Evolutionary conservation across 1,284 basidiomycete species (phyloP), one percentile per base, ranked within the genome.

Genomic region (Sporisorium graminicola): DNA sequence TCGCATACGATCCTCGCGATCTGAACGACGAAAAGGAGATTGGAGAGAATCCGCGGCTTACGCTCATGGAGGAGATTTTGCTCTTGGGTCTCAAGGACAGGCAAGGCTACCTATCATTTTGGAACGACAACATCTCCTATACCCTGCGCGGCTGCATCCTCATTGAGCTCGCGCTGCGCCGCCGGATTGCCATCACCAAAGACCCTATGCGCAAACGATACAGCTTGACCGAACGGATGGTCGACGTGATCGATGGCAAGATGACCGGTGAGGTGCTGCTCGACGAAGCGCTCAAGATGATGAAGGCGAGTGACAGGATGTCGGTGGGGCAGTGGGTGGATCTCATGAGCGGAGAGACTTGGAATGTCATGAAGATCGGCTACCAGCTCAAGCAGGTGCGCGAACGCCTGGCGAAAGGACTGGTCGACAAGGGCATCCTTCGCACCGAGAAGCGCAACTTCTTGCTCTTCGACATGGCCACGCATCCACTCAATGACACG

Each of bases 1-100:
- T 99, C 81, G 96, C 96, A 2, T 98, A 90, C 84, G 96, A 99
- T 87, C 95, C 95, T 0, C 88, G 95, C 62, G 97, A 99, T 87
- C 87, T 98, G 77, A 90, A 92, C 79, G 89, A 91, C 80, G 91
- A 91, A 53, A 88, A 90, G 52, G 94, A 97, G 86, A 90, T 91
- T 64, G 88, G 88, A 40, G 91, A 90, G 85, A 90, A 92, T 86
- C 97, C 96, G 0, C 89, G 90, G 68, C 88, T 99, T 78, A 99
- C 96, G 10, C 90, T 99, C 64, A 94, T 99, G 93, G 96, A 99
- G 87, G 97, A 99, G 87, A 91, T 99, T 18, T 87, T 99, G 60
- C 87, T 99, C 60, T 88, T 99, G 16, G 96, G 97, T 2, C 88
- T 94, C 57, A 95, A 95, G 85, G 94, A 95, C 87, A 93, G 92